phyloP scores from a whole-genome alignment of 306 rosid genomes.

The Pachyrhizus erosus region DNA sequence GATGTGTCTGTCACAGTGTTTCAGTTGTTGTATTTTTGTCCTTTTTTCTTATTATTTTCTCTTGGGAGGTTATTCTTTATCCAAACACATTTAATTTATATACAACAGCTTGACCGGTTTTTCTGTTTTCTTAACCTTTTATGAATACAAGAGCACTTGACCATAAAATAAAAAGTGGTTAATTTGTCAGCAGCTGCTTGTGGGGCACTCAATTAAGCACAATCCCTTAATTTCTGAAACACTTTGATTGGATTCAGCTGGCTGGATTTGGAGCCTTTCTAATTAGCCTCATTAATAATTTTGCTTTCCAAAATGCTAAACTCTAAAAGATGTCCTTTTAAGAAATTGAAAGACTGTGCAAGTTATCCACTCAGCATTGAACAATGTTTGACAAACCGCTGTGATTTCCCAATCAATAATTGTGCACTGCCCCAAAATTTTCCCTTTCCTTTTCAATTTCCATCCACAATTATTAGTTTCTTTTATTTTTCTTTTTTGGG shows the following conservation, averaged over 20 bases:
- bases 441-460: constrained; percentile 25
- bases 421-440: constrained; percentile 31
- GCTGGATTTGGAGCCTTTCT: constrained; percentile 56
- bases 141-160: constrained; percentile 32
- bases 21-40: constrained; percentile 36
- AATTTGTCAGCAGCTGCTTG: constrained; percentile 34
- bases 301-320: constrained; percentile 41
- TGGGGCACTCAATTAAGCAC: constrained; percentile 55
- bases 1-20: not conserved
- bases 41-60: constrained; percentile 28
- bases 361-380: not conserved
- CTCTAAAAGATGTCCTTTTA: constrained; percentile 38
- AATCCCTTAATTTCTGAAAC: constrained; percentile 58
- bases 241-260: constrained; percentile 49
- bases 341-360: constrained; percentile 15
- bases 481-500: not conserved
- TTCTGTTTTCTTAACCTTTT: constrained; percentile 15
- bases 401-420: constrained; percentile 40
- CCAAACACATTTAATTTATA: not conserved
- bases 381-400: not conserved
- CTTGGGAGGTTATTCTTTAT: constrained; percentile 38
- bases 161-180: constrained; percentile 41
- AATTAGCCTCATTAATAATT: constrained; percentile 40
- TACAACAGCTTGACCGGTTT: not conserved
- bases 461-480: not conserved